Evolutionary conservation across 495 filamentous ascomycete species (phyloP), one percentile per base, ranked within the genome.

Genomic region (Xylaria flabelliformis): DNA sequence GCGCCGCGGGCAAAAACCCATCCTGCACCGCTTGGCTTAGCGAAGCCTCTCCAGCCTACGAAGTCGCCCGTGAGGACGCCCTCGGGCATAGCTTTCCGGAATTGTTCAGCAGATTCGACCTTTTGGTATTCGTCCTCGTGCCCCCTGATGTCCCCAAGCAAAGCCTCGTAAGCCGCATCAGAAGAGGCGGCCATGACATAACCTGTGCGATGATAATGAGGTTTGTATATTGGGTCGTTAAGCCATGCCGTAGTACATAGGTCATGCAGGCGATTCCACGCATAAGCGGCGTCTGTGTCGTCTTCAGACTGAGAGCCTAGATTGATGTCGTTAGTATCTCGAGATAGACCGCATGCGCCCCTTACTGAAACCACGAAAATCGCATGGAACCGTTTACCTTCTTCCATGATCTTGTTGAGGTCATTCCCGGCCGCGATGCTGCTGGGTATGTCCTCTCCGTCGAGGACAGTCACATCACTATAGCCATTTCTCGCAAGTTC

Each of bases 331-430:
- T 59, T 48, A 71, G 69, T 41, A 46, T 50, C 68, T 59, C 55
- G 36, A 73, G n/a, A 42, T 8, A 68, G 51, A 8, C 26, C 10
- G 9, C 67, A 29, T 48, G 15, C 29, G 10, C 34, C 1, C 3
- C 56, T 67, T 17, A 17, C 29, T 34, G 42, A 41, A 15, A 15
- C 44, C 7, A 1, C 21, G 24, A 65, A n/a, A 36, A 62, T 26
- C 19, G 10, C 15, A 55, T 39, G 39, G 21, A 4, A 46, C 32
- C 7, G 19, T 61, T 61, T 74, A 85, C 86, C 79, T 80, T 84
- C 82, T 73, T 89, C 86, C 76, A 88, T 84, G 65, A 88, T 88
- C 67, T 88, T 88, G 63, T 89, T 89, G 21, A 89, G 74, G 67
- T 88, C 87, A 70, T 88, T 89, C 3, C 86, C 86, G 3, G 86